These are phyloP conservation scores for Escovopsis sp. DNA, from an alignment of 2,329 filamentous ascomycete species.

Conservation along the genomic window DNA sequence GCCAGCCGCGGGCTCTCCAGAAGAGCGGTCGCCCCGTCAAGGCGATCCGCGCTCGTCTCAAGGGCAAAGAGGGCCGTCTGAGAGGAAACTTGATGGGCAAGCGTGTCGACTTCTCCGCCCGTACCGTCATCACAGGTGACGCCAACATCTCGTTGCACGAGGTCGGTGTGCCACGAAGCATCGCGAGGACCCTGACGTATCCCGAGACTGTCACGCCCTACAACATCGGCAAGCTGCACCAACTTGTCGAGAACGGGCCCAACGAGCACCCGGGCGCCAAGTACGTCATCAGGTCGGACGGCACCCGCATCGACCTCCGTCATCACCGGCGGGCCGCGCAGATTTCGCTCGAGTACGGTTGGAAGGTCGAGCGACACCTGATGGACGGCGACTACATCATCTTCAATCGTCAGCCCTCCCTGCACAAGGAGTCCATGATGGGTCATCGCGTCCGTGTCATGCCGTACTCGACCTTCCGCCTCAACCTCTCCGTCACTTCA, in stretches of 20 bases:
- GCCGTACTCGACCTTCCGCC: constrained; percentile 96
- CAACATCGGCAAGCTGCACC: constrained; percentile 86
- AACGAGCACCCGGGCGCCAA: constrained; percentile 92
- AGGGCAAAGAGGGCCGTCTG: constrained; percentile 96
- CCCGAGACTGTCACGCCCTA: constrained; percentile 95
- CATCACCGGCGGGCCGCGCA: constrained; percentile 81
- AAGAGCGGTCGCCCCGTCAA: constrained; percentile 96
- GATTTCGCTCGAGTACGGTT: constrained; percentile 83
- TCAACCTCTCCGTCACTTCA: constrained; percentile 94
- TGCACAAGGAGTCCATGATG: constrained; percentile 99
- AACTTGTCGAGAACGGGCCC: constrained; percentile 82
- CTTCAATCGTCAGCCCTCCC: constrained; percentile 97
- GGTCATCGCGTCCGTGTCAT: constrained; percentile 93
- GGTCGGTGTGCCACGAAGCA: constrained; percentile 89
- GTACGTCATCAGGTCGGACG: constrained; percentile 88
- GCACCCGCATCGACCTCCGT: constrained; percentile 84
- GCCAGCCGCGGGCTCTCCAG: constrained; percentile 83
- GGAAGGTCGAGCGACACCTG: constrained; percentile 96
- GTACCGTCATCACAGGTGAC: constrained; percentile 98
- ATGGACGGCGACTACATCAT: constrained; percentile 95
- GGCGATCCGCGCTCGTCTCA: constrained; percentile 88
- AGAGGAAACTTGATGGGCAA: constrained; percentile 99
- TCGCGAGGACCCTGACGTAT: constrained; percentile 85
- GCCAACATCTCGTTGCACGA: constrained; percentile 93
- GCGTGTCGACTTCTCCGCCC: constrained; percentile 96